Base-by-base conservation (phyloP, 305 asterid species). In the Fraxinus sp. region DNA sequence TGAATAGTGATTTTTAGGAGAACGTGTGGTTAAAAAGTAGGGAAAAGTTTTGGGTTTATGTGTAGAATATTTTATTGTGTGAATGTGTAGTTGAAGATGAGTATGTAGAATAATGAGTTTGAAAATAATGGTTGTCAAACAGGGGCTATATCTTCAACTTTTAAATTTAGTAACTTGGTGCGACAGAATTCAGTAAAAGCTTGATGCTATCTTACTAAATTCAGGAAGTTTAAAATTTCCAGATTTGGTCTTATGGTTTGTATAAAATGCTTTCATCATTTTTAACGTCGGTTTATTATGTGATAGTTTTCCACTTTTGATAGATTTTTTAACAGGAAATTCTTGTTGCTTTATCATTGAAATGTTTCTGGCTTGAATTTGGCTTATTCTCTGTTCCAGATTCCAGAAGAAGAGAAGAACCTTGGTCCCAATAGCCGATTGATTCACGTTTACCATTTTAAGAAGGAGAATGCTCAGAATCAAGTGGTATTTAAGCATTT, bases 371-470 rank as follows among this genome's bases (percentile, higher is more conserved):
- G 20, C 75, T 70, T 28, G 20, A 28, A 28, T 28, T 11, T 70
- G 37, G 75, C 39, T 70, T 70, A 24, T 70, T 79, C 79, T 79
- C 64, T 77, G 41, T 76, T 81, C 55, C 89, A 92, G 97, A 90
- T 93, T 85, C 95, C 97, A 74, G 96, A 92, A 86, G 96, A 92
- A 82, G 97, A 93, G 88, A 93, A 93, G 89, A 89, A 90, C 84
- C 75, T 91, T 82, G 97, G 96, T 73, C 95, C 92, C 43, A 90
- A 90, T 62, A 92, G 89, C 86, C 96, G 97, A 46, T 75, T 89
- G 84, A 92, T 93, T 86, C 97, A 93, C 82, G 97, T 93, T 71
- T 93, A 93, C 84, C 97, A 93, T 89, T 91, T 93, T 85, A 93
- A 93, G 1, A 91, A 90, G 84, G 96, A 93, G 81, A 88, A 86